Evolutionary conservation across 1,284 basidiomycete species (phyloP).

Genomic region (Calocybe gambosa): DNA sequence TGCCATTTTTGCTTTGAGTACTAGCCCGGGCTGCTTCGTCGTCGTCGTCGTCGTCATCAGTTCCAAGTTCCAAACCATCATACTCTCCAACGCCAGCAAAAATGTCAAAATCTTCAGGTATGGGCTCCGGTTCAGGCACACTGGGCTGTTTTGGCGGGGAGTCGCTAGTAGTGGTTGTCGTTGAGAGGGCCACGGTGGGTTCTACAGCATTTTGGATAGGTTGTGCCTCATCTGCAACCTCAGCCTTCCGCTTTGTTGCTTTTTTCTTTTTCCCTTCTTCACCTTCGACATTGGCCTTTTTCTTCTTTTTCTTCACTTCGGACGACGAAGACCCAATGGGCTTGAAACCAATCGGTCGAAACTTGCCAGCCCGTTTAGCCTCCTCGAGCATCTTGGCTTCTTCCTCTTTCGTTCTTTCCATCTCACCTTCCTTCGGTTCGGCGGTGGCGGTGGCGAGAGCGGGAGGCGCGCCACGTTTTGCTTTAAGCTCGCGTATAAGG

Average conservation of each 20-base stretch:
- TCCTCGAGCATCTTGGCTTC: slow-evolving; percentile 35
- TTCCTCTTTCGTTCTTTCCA: slow-evolving; percentile 20
- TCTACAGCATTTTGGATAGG: slow-evolving; percentile 9
- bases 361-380: slow-evolving; percentile 61
- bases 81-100: slow-evolving; percentile 87
- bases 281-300: slow-evolving; percentile 34
- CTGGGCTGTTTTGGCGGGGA: slow-evolving; percentile 11
- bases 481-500: slow-evolving; percentile 67
- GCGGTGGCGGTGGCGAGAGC: slow-evolving; percentile 14
- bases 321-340: slow-evolving; percentile 40
- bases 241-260: slow-evolving; percentile 41
- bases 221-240: slow-evolving; percentile 9
- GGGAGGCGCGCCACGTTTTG: slow-evolving; percentile 38
- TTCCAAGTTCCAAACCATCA: slow-evolving; percentile 48
- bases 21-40: slow-evolving; percentile 21
- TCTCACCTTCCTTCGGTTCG: slow-evolving; percentile 3
- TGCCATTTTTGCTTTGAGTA: not conserved
- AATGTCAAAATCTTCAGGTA: slow-evolving; percentile 64
- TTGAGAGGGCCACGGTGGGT: slow-evolving; percentile 12
- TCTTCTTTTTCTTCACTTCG: slow-evolving; percentile 51
- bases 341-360: slow-evolving; percentile 76
- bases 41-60: slow-evolving; percentile 53
- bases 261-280: slow-evolving; percentile 42
- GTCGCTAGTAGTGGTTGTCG: slow-evolving; percentile 3
- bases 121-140: slow-evolving; percentile 27